These are phyloP conservation scores for Salix dunnii DNA, from an alignment of 345 rosid genomes.

Conservation along the genomic window DNA sequence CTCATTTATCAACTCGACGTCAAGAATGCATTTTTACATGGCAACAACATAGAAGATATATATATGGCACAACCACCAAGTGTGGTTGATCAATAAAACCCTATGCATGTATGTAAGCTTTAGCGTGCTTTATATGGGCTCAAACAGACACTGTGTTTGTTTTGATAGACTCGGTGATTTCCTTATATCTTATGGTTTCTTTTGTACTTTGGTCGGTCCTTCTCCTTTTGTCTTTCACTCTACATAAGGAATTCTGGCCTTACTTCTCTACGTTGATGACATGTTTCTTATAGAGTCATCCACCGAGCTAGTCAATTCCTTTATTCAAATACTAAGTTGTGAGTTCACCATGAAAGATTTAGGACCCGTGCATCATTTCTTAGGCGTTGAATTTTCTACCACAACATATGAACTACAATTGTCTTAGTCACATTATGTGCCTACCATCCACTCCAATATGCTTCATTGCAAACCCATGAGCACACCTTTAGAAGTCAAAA, in stretches of 20 bases:
- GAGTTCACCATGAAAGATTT: too few relatives aligned
- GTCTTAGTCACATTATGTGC: neutral
- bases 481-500: too few relatives aligned
- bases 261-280: too few relatives aligned
- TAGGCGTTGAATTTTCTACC: too few relatives aligned
- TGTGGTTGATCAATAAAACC: neutral
- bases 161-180: neutral
- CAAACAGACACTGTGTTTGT: neutral
- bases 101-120: neutral
- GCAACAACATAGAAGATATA: too few relatives aligned
- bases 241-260: rapidly evolving
- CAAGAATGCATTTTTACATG: too few relatives aligned
- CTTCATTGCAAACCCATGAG: neutral
- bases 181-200: too few relatives aligned
- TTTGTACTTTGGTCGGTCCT: rapidly evolving
- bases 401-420: too few relatives aligned
- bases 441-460: neutral
- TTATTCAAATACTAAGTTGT: too few relatives aligned
- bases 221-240: too few relatives aligned
- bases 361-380: too few relatives aligned
- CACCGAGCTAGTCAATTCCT: rapidly evolving
- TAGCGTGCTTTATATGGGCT: neutral
- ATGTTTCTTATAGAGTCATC: too few relatives aligned
- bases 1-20: neutral
- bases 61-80: neutral